Conservation (phyloP, 192 early-diverging fungal genomes). For the Coemansia sp. region DNA sequence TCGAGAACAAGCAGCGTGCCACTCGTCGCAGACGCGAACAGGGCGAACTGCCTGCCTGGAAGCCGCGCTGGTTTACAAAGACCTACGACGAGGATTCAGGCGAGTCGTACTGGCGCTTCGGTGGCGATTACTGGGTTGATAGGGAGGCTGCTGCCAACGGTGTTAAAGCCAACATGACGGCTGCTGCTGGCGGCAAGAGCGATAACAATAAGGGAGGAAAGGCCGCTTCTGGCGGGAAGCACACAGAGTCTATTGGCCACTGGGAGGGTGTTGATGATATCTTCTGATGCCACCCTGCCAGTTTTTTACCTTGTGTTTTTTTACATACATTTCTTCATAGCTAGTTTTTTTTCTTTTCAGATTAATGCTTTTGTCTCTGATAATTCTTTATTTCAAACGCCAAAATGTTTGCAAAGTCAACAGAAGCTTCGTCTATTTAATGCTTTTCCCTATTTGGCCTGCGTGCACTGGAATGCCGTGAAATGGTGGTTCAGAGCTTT, state of each 20-base stretch:
- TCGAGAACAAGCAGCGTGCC: slow-evolving; percentile 76
- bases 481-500: slow-evolving; percentile 52
- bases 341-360: no score
- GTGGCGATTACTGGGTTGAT: slow-evolving; percentile 70
- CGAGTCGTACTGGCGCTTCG: slow-evolving; percentile 69
- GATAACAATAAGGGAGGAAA: not conserved
- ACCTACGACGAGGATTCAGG: slow-evolving; percentile 67
- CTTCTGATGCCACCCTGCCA: slow-evolving; percentile 16
- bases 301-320: not conserved
- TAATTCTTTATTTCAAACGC: not conserved
- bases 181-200: not conserved
- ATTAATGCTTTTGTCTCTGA: not conserved
- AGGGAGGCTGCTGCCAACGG: slow-evolving; percentile 53
- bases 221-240: not conserved
- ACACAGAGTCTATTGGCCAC: slow-evolving; percentile 2
- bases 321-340: not conserved
- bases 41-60: slow-evolving; percentile 59
- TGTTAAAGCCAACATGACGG: not conserved
- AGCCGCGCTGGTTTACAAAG: slow-evolving; percentile 80
- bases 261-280: slow-evolving; percentile 50
- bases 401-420: not conserved
- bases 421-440: not conserved
- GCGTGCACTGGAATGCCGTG: slow-evolving; percentile 25
- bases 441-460: not conserved
- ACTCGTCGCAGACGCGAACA: slow-evolving; percentile 61